These are phyloP conservation scores for Scedosporium apiospermum DNA, from an alignment of 2,329 filamentous ascomycete genomes.

Conservation along the genomic window DNA sequence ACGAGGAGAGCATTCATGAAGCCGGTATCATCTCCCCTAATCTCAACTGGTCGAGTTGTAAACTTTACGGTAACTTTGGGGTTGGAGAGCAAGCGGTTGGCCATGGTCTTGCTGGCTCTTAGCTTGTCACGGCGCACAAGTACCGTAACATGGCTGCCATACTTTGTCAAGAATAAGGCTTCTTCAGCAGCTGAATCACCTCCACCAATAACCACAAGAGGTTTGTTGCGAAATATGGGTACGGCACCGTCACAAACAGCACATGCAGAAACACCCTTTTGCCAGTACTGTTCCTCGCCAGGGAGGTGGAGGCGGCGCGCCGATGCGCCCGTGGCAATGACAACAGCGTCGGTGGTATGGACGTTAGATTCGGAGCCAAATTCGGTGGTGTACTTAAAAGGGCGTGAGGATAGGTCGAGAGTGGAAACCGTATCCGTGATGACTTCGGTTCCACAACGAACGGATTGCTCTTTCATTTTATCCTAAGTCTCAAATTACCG, in stretches of 20 bases:
- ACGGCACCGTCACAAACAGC: slow-evolving; percentile 96
- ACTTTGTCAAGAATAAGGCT: slow-evolving; percentile 95
- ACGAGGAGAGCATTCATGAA: slow-evolving; percentile 84
- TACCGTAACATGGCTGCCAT: slow-evolving; percentile 89
- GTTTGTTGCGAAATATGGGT: slow-evolving; percentile 96
- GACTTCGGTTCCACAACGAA: slow-evolving; percentile 86
- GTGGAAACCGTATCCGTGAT: slow-evolving; percentile 85
- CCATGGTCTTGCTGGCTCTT: slow-evolving; percentile 86
- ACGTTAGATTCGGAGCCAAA: slow-evolving; percentile 70
- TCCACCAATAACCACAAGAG: slow-evolving; percentile 88
- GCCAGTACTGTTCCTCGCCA: slow-evolving; percentile 95
- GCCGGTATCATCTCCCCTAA: slow-evolving; percentile 74
- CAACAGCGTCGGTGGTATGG: slow-evolving; percentile 84
- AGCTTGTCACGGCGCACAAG: slow-evolving; percentile 82
- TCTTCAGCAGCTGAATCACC: slow-evolving; percentile 97
- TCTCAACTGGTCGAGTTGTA: slow-evolving; percentile 72
- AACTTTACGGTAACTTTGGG: slow-evolving; percentile 87
- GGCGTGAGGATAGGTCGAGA: slow-evolving; percentile 73
- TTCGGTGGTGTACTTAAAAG: slow-evolving; percentile 91
- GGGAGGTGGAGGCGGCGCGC: slow-evolving; percentile 72
- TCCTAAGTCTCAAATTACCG: slow-evolving; percentile 38
- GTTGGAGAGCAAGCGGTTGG: slow-evolving; percentile 68
- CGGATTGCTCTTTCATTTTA: slow-evolving; percentile 84
- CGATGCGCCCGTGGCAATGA: slow-evolving; percentile 92
- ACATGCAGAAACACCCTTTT: slow-evolving; percentile 90